A percentile compares a stretch with the other conserved stretches of the same genome.
These are phyloP conservation scores for Euphorbia lathyris DNA, from an alignment of 345 rosid species.

Conservation along the genomic window DNA sequence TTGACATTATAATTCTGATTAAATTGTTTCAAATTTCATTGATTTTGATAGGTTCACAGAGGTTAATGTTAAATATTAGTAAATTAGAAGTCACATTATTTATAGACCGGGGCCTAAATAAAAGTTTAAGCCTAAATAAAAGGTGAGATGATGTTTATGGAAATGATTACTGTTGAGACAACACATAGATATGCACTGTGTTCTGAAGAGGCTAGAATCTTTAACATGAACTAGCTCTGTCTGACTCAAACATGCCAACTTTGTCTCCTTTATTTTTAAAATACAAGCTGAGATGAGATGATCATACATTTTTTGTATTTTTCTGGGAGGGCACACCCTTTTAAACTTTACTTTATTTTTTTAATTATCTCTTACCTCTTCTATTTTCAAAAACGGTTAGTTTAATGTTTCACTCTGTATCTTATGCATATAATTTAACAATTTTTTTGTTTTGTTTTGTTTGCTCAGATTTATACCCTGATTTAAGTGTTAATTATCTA, in stretches of 20 bases:
- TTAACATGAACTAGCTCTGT: constrained; percentile 25
- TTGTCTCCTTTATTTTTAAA: constrained; percentile 9
- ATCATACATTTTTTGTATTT: constrained; percentile 34
- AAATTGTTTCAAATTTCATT: no score
- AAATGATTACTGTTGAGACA: no score
- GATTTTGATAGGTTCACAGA: no score
- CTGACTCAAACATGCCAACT: constrained; percentile 30
- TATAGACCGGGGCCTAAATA: no score
- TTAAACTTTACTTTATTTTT: constrained; percentile 4
- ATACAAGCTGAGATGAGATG: constrained; percentile 5
- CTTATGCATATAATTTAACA: not conserved
- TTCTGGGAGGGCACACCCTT: constrained; percentile 27
- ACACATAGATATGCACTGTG: not conserved
- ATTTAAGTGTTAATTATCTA: not conserved
- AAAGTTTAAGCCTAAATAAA: no score
- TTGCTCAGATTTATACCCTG: not conserved
- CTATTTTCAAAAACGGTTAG: not conserved
- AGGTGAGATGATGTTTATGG: no score
- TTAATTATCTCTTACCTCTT: constrained; percentile 19
- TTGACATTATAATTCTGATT: no score
- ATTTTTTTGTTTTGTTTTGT: not conserved
- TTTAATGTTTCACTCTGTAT: no score
- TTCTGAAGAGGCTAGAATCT: constrained; percentile 11
- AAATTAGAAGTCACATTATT: no score
- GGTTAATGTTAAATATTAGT: no score